Base-by-base conservation (phyloP, 208 protist species). In the Acanthamoeba healyi region DNA sequence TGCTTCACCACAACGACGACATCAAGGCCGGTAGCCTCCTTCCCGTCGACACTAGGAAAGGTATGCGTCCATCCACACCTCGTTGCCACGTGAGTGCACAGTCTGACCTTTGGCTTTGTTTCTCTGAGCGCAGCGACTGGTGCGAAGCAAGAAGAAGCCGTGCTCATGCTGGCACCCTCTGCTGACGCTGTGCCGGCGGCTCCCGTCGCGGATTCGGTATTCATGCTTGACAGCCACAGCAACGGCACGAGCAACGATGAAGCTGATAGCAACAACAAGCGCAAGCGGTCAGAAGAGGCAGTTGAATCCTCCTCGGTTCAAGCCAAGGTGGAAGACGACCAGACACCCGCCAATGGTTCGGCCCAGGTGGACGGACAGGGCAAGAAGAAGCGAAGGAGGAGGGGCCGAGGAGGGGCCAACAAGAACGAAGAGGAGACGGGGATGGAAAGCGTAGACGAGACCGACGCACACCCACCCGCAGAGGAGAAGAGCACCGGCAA, bases 1-100 rank as follows among this genome's bases (percentile, higher is more conserved):
- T 96, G 40, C 51, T 96, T 42, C 94, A 95, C 46, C 24, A 38
- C 26, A 51, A 0, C 10, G 90, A 54, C 17, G 63, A 81, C n/a
- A 32, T 91, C 9, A 36, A 24, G 24, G 36, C 49, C 70, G 49
- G 46, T 61, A 92, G 49, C 42, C 19, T 44, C 61, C 63, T 92
- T 24, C 94, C 88, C 12, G 94, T 61, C 3, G 54, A 90, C 40
- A 51, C 22, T 84, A 82, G 63, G 36, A 74, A 81, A 81, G 32
- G 88, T 93, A 93, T 24, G 36, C 4, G 1, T 42, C 22, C 17
- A 56, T 65, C 29, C 32, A 10, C 22, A 17, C 6, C 26, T 65
- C 58, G n/a, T n/a, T n/a, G n/a, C n/a, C n/a, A n/a, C n/a, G n/a
- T n/a, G n/a, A n/a, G n/a, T n/a, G 5, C 58, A 2, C 2, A 17